These are phyloP conservation scores for Phytopythium ostracodes DNA, from an alignment of 352 stramenopile species.

Conservation along the genomic window DNA sequence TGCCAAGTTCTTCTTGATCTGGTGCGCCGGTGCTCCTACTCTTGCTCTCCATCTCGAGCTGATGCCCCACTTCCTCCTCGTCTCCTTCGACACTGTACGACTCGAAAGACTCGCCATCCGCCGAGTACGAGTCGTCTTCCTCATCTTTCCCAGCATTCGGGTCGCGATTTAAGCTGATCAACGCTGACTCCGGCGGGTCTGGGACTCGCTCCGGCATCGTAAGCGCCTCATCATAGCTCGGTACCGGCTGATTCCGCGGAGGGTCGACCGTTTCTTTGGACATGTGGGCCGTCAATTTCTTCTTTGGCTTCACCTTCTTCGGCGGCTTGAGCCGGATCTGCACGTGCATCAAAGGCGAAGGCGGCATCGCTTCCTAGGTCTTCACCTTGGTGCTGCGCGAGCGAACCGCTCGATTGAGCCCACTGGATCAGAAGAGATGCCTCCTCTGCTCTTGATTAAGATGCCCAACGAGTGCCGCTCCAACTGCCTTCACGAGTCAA, in stretches of 20 bases:
- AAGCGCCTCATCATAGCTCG: conserved; percentile 39
- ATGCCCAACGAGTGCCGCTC: background rate
- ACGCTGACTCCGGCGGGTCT: background rate
- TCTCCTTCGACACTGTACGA: conserved; percentile 13
- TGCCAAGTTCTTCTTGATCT: background rate
- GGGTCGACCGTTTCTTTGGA: too few relatives aligned
- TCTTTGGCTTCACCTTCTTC: conserved; percentile 8
- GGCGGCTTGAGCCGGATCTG: conserved; percentile 21
- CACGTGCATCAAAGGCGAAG: conserved; percentile 21
- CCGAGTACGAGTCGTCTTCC: conserved; percentile 24
- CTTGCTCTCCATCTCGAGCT: background rate
- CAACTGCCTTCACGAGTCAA: background rate
- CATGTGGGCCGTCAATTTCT: background rate
- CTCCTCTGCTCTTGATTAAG: background rate
- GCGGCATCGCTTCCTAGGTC: conserved; percentile 9
- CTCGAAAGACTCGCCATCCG: conserved; percentile 34
- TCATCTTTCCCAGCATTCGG: conserved; percentile 11
- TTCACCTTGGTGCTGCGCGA: background rate
- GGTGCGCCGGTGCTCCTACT: background rate
- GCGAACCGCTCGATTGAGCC: background rate
- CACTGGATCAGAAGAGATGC: too few relatives aligned
- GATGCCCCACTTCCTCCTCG: conserved; percentile 5
- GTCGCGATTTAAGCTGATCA: background rate
- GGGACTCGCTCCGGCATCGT: conserved; percentile 15
- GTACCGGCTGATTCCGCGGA: conserved; percentile 10